These are phyloP conservation scores for Oryza longistaminata DNA, from an alignment of 176 grass and related monocot genomes.

Conservation along the genomic window DNA sequence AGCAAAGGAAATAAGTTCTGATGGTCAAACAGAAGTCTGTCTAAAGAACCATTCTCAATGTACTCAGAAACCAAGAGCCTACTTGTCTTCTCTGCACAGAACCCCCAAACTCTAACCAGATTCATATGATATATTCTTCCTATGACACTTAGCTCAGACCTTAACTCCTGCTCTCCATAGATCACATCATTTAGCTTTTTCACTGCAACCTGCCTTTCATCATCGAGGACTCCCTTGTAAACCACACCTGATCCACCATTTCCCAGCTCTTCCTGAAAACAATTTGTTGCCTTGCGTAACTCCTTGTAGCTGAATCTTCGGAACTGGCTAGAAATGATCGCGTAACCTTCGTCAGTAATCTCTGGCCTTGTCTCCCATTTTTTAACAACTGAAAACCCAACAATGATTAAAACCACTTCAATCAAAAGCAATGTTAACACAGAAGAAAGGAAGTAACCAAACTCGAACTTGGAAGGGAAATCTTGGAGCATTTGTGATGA, in stretches of 20 bases:
- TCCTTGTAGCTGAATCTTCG: constrained; percentile 57
- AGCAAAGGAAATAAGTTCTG: constrained; percentile 2
- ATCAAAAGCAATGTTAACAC: constrained; percentile 33
- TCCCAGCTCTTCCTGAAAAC: constrained; percentile 52
- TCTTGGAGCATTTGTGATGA: neutral
- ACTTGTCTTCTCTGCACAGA: constrained; percentile 37
- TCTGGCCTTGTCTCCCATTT: constrained; percentile 10
- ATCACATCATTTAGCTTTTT: constrained; percentile 49
- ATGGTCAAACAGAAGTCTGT: constrained; percentile 34
- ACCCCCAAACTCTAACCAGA: constrained; percentile 44
- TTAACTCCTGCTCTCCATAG: constrained; percentile 59
- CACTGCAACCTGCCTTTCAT: constrained; percentile 46
- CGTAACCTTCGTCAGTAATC: constrained; percentile 20
- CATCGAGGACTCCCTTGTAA: constrained; percentile 54
- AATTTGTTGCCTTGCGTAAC: constrained; percentile 47
- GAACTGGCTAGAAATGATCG: constrained; percentile 40
- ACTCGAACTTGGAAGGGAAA: neutral
- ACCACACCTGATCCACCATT: constrained; percentile 46
- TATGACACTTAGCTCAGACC: constrained; percentile 50
- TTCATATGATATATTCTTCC: constrained; percentile 63
- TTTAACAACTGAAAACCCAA: constrained; percentile 36
- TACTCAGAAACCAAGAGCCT: constrained; percentile 52
- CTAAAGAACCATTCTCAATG: constrained; percentile 56
- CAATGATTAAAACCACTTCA: constrained; percentile 35
- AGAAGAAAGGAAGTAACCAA: constrained; percentile 56